phyloP scores from a whole-genome alignment of 2,329 filamentous ascomycete species.

The Cordyceps cateniannulata region DNA sequence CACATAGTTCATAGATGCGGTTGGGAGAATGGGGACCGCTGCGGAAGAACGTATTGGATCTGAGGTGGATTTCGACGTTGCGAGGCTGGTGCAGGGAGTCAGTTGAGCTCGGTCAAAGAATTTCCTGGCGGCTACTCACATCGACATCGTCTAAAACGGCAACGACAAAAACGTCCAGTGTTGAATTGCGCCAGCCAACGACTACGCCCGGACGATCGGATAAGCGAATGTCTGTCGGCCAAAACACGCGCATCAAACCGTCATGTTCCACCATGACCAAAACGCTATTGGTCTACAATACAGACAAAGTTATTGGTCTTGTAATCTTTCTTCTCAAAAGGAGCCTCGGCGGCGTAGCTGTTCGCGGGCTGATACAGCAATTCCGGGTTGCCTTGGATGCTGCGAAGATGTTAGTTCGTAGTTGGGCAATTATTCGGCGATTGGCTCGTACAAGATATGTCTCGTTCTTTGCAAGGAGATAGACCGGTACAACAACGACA shows the following conservation, averaged over 20 bases:
- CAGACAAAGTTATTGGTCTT: constrained; percentile 16
- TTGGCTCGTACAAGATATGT: constrained; percentile 60
- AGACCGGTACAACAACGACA: constrained; percentile 74
- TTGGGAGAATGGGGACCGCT: constrained; percentile 73
- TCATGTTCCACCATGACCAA: constrained; percentile 64
- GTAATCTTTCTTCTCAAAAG: constrained; percentile 53
- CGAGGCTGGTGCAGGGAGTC: constrained; percentile 46
- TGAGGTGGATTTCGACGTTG: constrained; percentile 82
- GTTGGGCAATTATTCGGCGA: background rate
- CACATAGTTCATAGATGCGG: constrained; percentile 79
- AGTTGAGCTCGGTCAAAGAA: background rate
- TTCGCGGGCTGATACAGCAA: constrained; percentile 89
- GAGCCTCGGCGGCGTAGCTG: constrained; percentile 91
- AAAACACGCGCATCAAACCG: constrained; percentile 97
- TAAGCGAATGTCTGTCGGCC: constrained; percentile 78
- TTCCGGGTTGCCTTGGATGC: constrained; percentile 74
- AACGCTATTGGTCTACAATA: constrained; percentile 10
- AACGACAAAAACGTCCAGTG: constrained; percentile 83
- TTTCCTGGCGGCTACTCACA: constrained; percentile 41
- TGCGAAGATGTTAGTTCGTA: constrained; percentile 30
- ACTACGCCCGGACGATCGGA: constrained; percentile 74
- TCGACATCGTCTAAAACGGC: constrained; percentile 87
- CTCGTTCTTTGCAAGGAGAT: constrained; percentile 75
- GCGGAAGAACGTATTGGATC: constrained; percentile 74
- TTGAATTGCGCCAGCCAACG: constrained; percentile 93